Evolutionary conservation across 495 filamentous ascomycete genomes (phyloP), one percentile per base, ranked within the genome.

Genomic region (Penicillium argentinense): DNA sequence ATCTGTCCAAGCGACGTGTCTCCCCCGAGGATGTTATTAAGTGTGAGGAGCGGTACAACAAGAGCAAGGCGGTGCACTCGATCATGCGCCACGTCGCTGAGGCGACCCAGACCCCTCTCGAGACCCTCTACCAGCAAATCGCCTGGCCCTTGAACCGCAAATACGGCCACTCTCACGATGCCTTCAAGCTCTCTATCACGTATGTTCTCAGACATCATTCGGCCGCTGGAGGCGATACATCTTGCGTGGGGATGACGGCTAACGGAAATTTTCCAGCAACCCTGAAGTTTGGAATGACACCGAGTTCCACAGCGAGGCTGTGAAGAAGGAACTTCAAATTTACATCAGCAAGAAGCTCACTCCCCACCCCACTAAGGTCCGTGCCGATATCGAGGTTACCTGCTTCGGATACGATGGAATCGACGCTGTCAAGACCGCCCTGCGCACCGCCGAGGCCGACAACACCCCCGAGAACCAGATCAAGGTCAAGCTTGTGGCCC

Each of bases 331-430:
- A 71, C 77, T 98, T 38, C 84, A 86, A 68, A 82, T 82, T 34
- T 98, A 97, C 73, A 97, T 97, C 68, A 79, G 86, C 72, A 97
- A 96, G 78, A 86, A 92, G 54, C 79, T 98, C 44, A 97, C 92
- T 9, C 93, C 93, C 17, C 91, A 96, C 62, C 93, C 93, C 2
- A 97, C 91, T 37, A 98, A 98, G 73, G 89, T 98, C 44, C 92
- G 93, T 61, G 89, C 93, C 53, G 93, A 98, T 71, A 87, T 98
- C 42, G 93, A 97, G 71, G 93, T 97, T 38, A 97, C 91, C 41
- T 98, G 93, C 77, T 98, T 97, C 74, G 86, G 86, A 27, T 98
- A 98, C 68, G 93, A 97, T 47, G 93, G 93, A 59, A 97, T 98
- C 76, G 93, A 97, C 59, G 93, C 93, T 22, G 91, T 98, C 61